Percentiles rank a stretch among this genome's conserved stretches.
phyloP scores from a whole-genome alignment of 805 yeast species.

The Alloascoidea africana region DNA sequence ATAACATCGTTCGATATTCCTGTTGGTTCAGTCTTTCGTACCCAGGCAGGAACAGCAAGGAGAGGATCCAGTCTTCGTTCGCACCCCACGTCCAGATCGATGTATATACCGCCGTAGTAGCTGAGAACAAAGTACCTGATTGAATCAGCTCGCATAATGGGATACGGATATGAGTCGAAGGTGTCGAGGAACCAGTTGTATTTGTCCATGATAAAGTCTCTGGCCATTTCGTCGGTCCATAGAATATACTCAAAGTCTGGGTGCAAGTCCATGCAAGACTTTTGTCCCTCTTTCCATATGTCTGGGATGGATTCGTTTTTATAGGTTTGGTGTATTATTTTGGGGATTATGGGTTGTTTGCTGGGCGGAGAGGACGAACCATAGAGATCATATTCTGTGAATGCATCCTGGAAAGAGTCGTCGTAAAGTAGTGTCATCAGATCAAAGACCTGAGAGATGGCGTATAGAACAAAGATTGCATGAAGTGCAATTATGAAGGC shows the following conservation, averaged over 20 bases:
- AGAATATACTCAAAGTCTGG: conserved; percentile 72
- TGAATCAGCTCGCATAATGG: conserved; percentile 84
- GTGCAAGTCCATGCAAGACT: conserved; percentile 60
- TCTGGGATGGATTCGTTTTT: conserved; percentile 69
- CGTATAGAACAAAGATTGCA: background rate
- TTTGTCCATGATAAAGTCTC: conserved; percentile 61
- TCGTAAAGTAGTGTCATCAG: conserved; percentile 61
- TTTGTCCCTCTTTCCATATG: conserved; percentile 66
- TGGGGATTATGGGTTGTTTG: conserved; percentile 55
- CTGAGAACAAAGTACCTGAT: conserved; percentile 73
- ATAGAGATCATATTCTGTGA: conserved; percentile 46
- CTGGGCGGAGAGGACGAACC: conserved; percentile 27
- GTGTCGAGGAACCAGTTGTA: conserved; percentile 79
- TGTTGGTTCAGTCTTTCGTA: conserved; percentile 75
- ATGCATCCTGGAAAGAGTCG: conserved; percentile 49
- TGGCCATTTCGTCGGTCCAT: conserved; percentile 82
- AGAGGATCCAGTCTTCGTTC: conserved; percentile 66
- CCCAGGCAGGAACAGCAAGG: conserved; percentile 70
- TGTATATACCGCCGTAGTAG: conserved; percentile 82
- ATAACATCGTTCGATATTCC: conserved; percentile 89
- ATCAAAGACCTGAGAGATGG: conserved; percentile 49
- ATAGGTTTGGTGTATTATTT: conserved; percentile 88
- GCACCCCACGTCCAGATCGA: conserved; percentile 87
- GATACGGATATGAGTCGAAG: conserved; percentile 64
- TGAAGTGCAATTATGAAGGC: background rate